Conservation (phyloP, 768 basidiomycete genomes). For the Leccinum disarticulatum region DNA sequence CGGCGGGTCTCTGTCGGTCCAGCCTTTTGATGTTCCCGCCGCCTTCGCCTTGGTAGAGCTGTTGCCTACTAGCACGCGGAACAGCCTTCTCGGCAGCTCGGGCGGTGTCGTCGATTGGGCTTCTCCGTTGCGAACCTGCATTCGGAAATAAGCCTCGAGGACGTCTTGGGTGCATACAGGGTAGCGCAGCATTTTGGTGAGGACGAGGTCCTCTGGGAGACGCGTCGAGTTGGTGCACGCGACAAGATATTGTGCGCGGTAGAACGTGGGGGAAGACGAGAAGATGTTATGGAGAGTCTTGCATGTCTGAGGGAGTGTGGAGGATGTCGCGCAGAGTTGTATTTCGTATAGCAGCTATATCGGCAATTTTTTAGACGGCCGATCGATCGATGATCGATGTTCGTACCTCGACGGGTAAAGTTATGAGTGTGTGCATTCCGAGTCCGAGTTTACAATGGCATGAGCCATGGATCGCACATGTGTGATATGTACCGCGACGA, state of each 20-base stretch:
- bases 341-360: constrained; percentile 76
- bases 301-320: constrained; percentile 59
- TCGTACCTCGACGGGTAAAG: constrained; percentile 39
- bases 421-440: constrained; percentile 23
- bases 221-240: constrained; percentile 27
- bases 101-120: constrained; percentile 21
- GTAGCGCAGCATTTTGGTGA: constrained; percentile 50
- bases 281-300: constrained; percentile 54
- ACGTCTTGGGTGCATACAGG: constrained; percentile 39
- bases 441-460: background rate
- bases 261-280: constrained; percentile 51
- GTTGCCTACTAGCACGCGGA: constrained; percentile 51
- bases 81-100: constrained; percentile 67
- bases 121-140: background rate
- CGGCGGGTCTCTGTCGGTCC: too few relatives aligned
- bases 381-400: background rate
- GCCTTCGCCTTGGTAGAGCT: constrained; percentile 13
- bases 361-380: constrained; percentile 5
- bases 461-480: background rate
- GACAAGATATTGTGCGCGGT: constrained; percentile 68
- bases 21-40: constrained; percentile 20
- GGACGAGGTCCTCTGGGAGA: constrained; percentile 20
- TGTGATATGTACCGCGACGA: background rate
- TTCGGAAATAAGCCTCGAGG: constrained; percentile 47
- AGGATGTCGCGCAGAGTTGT: constrained; percentile 67